Evolutionary conservation across 352 stramenopile genomes (phyloP), one percentile per base, ranked within the genome.

Genomic region (Pythium monospermum): DNA sequence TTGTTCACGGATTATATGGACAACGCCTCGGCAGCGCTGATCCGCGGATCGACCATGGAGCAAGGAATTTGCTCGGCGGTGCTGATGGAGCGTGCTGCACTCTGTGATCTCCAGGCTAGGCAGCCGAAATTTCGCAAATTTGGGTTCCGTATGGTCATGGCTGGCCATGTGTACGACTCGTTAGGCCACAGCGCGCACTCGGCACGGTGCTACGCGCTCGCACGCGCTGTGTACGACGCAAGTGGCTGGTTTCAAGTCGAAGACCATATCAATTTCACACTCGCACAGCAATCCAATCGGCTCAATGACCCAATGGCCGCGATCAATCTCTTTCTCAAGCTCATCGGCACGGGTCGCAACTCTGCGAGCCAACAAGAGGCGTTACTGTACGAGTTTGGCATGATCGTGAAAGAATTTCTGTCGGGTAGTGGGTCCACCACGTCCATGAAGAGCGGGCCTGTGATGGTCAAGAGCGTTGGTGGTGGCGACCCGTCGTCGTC

Each of bases 121-220:
- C 59, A 69, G 16, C 72, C 83, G 1, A 92, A 89, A 43, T 92
- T 91, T 43, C 82, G 85, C 53, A 95, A 95, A 45, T 94, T 86
- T 50, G 85, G 83, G 3, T 95, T 95, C 50, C 74, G 84, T 49
- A 90, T 95, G 83, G 80, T 95, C 35, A 94, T 95, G 76, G 85
- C 85, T 21, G 82, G 85, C 21, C 82, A 93, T 32, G 69, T 91
- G 4, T 95, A 92, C 59, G 69, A 87, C 32, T 85, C 79, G 2
- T 48, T 90, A 12, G 78, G 76, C 0, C 76, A 91, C 54, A 67
- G 72, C 5, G 61, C 76, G 21, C 85, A 95, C 59, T 87, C 83
- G 0, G 80, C 85, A 22, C 81, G 85, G 16, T 95, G 85, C 42
- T 94, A 94, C 44, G 71, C 81, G 4, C 54, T 90, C 26, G 81